phyloP scores from a whole-genome alignment of 192 early-diverging fungal species.

The Gigaspora rosea region DNA sequence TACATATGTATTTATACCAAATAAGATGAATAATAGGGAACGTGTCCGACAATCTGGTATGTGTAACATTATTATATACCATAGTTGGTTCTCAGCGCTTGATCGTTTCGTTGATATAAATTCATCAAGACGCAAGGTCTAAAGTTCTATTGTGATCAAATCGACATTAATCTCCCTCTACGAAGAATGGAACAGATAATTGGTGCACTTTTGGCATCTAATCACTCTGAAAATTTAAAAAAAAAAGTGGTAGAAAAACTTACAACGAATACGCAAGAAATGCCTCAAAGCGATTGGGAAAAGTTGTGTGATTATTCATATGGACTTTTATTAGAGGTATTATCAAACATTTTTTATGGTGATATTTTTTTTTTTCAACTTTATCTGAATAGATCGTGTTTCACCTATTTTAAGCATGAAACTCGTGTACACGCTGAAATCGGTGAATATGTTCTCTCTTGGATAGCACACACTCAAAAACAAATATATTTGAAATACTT shows the following conservation, averaged over 20 bases:
- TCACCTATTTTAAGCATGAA: neutral
- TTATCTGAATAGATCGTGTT: neutral
- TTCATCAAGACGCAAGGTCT: too few species aligned
- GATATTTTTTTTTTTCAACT: neutral
- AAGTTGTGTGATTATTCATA: neutral
- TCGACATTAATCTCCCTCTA: neutral
- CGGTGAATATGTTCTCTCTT: neutral
- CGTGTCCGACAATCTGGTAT: too few species aligned
- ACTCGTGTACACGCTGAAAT: neutral
- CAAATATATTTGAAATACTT: slow-evolving; percentile 1
- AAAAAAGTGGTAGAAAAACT: neutral
- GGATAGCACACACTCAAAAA: neutral
- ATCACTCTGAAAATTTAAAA: neutral
- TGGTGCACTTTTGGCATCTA: neutral
- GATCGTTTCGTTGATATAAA: too few species aligned
- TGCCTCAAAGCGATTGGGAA: neutral
- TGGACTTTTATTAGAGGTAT: neutral
- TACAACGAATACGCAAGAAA: neutral
- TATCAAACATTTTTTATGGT: neutral
- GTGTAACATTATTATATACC: too few species aligned
- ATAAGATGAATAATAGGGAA: too few species aligned
- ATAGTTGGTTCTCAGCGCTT: too few species aligned
- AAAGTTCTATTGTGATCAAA: too few species aligned
- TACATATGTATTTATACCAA: too few species aligned
- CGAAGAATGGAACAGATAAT: neutral